A percentile compares a stretch with the other conserved stretches of the same genome.
phyloP scores from a whole-genome alignment of 164 flowering plant species.

The Magnolia sinica region DNA sequence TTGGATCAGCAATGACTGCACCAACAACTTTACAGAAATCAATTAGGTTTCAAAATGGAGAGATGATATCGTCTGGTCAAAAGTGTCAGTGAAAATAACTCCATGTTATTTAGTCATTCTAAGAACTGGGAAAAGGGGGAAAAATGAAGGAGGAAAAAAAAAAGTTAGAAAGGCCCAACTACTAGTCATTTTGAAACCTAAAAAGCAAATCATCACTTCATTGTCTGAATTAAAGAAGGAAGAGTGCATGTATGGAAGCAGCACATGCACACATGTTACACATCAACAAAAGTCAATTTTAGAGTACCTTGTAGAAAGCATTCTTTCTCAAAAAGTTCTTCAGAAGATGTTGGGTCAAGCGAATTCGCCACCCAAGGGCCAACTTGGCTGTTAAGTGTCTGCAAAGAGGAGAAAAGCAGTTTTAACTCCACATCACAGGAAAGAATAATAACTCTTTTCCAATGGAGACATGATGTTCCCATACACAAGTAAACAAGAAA shows the following conservation, averaged over 20 bases:
- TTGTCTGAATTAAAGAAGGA: neutral
- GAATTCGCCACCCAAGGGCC: constrained; percentile 96
- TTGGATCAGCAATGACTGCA: neutral
- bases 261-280: neutral
- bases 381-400: constrained; percentile 80
- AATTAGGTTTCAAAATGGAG: too few relatives aligned
- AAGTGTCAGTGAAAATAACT: too few relatives aligned
- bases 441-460: neutral
- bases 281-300: neutral
- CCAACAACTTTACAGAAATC: neutral
- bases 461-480: too few relatives aligned
- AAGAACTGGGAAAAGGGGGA: too few relatives aligned
- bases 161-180: too few relatives aligned
- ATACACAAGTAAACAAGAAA: too few relatives aligned
- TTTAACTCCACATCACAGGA: neutral
- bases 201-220: too few relatives aligned
- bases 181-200: too few relatives aligned
- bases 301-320: constrained; percentile 87
- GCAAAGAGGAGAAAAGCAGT: constrained; percentile 14
- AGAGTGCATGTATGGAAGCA: neutral
- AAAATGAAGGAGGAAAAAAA: too few relatives aligned
- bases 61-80: too few relatives aligned
- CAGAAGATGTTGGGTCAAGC: constrained; percentile 82
- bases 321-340: constrained; percentile 78
- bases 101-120: too few relatives aligned